Base-by-base conservation (phyloP, 768 basidiomycete species). In the Kwoniella pini region DNA sequence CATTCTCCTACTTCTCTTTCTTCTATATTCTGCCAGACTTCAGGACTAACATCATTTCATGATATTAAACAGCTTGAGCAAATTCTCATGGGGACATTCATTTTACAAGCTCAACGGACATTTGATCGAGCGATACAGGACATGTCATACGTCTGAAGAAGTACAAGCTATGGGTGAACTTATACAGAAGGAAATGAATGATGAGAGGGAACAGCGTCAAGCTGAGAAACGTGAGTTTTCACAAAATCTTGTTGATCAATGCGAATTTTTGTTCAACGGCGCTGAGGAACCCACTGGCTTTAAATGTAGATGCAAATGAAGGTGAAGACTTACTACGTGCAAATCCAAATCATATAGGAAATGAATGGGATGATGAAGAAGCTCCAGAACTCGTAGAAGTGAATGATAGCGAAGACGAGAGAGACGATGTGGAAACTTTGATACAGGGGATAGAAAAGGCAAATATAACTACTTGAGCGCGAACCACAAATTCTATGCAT, bases 31-130 rank as follows among this genome's bases (percentile, higher is more conserved):
- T 19, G 11, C 33, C 33, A 9, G 33, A 36, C 15, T 10, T 53
- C n/a, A n/a, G n/a, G n/a, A n/a, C n/a, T n/a, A n/a, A n/a, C n/a
- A n/a, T n/a, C n/a, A n/a, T n/a, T n/a, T n/a, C n/a, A n/a, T n/a
- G n/a, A n/a, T n/a, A n/a, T 24, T 28, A 4, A 3, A 22, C 53
- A 78, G 77, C 22, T 78, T 98, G 30, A 83, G 82, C 54, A 86
- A 85, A 7, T 99, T 98, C 73, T 88, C 91, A 9, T 97, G 95
- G 94, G 95, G 91, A 2, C 84, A 83, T 21, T 84, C 90, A 2
- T 98, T 98, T 79, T 89, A 84, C 80, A 81, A 86, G 54, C 86
- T 99, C 54, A 99, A 99, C 76, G 79, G 83, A 43, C 65, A 80
- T 2, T 86, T 88, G 60, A 80, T 99, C 54, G 84, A 88, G 57